Conservation (phyloP, 1,284 basidiomycete genomes). For the Mycosarcoma maydis region DNA sequence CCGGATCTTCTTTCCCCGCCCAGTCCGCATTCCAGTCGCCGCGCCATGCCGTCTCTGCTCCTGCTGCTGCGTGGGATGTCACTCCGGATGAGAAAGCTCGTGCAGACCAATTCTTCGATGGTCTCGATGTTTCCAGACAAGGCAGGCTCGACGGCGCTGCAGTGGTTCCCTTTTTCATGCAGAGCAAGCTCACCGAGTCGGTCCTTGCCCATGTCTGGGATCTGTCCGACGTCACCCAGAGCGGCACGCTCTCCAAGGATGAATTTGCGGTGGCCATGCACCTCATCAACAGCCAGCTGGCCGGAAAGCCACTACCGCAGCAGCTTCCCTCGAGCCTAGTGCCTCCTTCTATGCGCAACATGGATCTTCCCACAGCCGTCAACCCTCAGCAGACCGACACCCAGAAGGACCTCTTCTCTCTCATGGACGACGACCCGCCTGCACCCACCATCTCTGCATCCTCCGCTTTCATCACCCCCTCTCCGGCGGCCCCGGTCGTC, state of each 20-base stretch:
- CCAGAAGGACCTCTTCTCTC: conserved; percentile 68
- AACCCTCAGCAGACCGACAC: conserved; percentile 63
- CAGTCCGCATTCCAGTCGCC: conserved; percentile 72
- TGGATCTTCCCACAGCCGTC: conserved; percentile 55
- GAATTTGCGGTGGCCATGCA: conserved; percentile 97
- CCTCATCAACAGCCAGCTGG: conserved; percentile 86
- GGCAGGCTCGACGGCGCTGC: conserved; percentile 91
- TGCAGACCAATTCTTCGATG: conserved; percentile 84
- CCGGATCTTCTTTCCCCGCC: conserved; percentile 36
- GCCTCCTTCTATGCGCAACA: conserved; percentile 78
- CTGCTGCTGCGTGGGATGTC: conserved; percentile 79
- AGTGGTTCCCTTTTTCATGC: conserved; percentile 94
- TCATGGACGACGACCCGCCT: conserved; percentile 75
- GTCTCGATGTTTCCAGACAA: conserved; percentile 78
- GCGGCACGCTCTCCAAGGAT: conserved; percentile 86
- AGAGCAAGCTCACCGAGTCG: conserved; percentile 85
- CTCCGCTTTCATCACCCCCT: conserved; percentile 53
- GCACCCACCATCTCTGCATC: conserved; percentile 53
- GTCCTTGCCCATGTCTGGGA: conserved; percentile 94
- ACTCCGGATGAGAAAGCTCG: conserved; percentile 81
- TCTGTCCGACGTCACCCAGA: conserved; percentile 87
- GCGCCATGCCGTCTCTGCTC: conserved; percentile 54
- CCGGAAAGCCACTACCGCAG: conserved; percentile 79
- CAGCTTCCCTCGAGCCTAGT: conserved; percentile 79
- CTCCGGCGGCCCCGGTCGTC: conserved; percentile 40